phyloP scores from a whole-genome alignment of 805 yeast species.

The Saccharomycopsis malanga region DNA sequence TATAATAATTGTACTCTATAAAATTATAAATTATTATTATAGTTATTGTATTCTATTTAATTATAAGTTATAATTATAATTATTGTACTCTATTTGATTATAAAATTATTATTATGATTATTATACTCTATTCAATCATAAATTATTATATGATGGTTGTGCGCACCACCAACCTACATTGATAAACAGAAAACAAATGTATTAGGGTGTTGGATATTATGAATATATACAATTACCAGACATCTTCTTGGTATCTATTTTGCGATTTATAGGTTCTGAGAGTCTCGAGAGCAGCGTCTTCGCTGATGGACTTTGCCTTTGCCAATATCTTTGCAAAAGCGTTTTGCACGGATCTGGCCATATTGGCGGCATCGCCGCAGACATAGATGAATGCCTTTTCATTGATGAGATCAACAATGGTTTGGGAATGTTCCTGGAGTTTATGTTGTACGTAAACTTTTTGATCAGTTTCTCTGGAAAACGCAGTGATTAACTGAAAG shows the following conservation, averaged over 20 bases:
- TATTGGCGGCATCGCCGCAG: slow-evolving; percentile 93
- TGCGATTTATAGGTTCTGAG: slow-evolving; percentile 73
- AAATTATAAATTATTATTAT: too few relatives aligned
- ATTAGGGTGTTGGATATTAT: too few relatives aligned
- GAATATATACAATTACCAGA: too few relatives aligned
- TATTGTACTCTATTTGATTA: too few relatives aligned
- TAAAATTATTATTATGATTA: too few relatives aligned
- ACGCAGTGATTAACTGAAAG: slow-evolving; percentile 68
- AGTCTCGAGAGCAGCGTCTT: slow-evolving; percentile 60
- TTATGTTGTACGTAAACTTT: slow-evolving; percentile 82
- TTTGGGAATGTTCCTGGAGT: slow-evolving; percentile 43
- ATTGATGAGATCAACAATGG: slow-evolving; percentile 39
- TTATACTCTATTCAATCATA: too few relatives aligned
- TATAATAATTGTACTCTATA: too few relatives aligned
- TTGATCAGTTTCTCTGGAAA: slow-evolving; percentile 66
- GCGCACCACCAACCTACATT: too few relatives aligned
- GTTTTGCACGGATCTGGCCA: slow-evolving; percentile 90
- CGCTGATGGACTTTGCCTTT: slow-evolving; percentile 53
- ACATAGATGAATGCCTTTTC: slow-evolving; percentile 87
- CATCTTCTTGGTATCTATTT: slow-evolving; percentile 94
- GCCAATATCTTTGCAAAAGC: slow-evolving; percentile 59
- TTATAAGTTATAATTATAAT: too few relatives aligned
- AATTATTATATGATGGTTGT: too few relatives aligned
- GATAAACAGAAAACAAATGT: too few relatives aligned
- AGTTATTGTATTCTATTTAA: too few relatives aligned